Evolutionary conservation across 352 stramenopile genomes (phyloP).

Genomic region (Phytophthora pseudosyringae): DNA sequence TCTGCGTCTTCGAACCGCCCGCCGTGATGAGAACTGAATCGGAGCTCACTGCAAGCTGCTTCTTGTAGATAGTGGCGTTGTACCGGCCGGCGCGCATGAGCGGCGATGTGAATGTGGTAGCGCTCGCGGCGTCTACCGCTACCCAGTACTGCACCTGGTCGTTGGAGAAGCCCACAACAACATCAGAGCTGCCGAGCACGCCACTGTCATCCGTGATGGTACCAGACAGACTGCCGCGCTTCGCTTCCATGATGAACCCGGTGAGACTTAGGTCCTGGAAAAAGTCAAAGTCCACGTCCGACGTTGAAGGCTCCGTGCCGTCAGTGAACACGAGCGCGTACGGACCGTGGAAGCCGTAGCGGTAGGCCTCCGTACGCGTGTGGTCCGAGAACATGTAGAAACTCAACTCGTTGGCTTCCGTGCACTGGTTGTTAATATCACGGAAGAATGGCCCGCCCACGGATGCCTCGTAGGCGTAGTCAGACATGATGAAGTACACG

Average conservation of each 20-base stretch:
- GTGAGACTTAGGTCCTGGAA: slow-evolving; percentile 52
- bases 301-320: slow-evolving; percentile 26
- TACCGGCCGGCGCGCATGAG: slow-evolving; percentile 56
- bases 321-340: slow-evolving; percentile 59
- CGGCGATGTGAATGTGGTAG: slow-evolving; percentile 45
- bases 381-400: slow-evolving; percentile 75
- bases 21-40: slow-evolving; percentile 40
- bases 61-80: slow-evolving; percentile 63
- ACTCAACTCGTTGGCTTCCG: slow-evolving; percentile 52
- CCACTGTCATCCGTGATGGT: slow-evolving; percentile 40
- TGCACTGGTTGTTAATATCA: slow-evolving; percentile 70
- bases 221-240: slow-evolving; percentile 43
- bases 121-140: slow-evolving; percentile 23
- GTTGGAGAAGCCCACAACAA: slow-evolving; percentile 56
- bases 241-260: slow-evolving; percentile 42
- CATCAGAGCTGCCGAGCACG: slow-evolving; percentile 28
- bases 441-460: slow-evolving; percentile 56
- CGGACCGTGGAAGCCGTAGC: slow-evolving; percentile 59
- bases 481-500: slow-evolving; percentile 60
- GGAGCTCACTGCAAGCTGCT: slow-evolving; percentile 53
- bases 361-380: slow-evolving; percentile 59
- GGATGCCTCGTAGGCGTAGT: slow-evolving; percentile 55
- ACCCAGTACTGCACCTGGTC: slow-evolving; percentile 56
- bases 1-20: slow-evolving; percentile 14
- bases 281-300: slow-evolving; percentile 50